Base-by-base conservation (phyloP, 148 eudicot species). In the Talinum fruticosum region DNA sequence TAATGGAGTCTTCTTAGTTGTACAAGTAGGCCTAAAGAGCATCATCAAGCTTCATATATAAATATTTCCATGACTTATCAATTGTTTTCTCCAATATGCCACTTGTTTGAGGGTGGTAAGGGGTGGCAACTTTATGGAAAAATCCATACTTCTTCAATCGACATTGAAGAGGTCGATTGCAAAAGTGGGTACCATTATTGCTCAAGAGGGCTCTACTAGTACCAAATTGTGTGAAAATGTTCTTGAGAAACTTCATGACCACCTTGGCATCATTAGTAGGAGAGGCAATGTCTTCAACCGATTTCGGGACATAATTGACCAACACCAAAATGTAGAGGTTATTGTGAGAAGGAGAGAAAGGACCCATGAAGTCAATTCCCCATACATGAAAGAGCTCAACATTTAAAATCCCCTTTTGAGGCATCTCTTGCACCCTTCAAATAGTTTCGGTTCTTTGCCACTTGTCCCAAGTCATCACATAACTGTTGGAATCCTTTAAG, bases 61-160 rank as follows among this genome's bases (percentile, higher is more conserved):
- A 76, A 36, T 76, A 44, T 1, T 76, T 67, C 41, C 29, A n/a
- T n/a, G 15, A 66, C 6, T n/a, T 5, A 5, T 47, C 10, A 12
- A 59, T 10, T n/a, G 29, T 59, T 10, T 21, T 59, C 28, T 23
- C 65, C 28, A 10, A 59, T 3, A 59, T 24, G 2, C 72, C 73
- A 28, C 80, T 76, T 3, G 66, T 77, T 36, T 76, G 65, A 29
- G 28, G 79, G 8, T 76, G 72, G 30, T 77, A 67, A 5, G 65
- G 8, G 3, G 62, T 21, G 1, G 73, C 66, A 10, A 34, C 13
- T 1, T 12, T 33, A 28, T 77, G 79, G 6, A 14, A 16, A 5
- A 77, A 49, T 0, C 79, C 51, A 49, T 49, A 77, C 3, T 77
- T 68, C 21, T 2, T 18, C 5, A 69, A 15, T 8, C 35, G 24